Evolutionary conservation across 768 basidiomycete species (phyloP), one percentile per base, ranked within the genome.

Genomic region (Pulveroboletus sp.): DNA sequence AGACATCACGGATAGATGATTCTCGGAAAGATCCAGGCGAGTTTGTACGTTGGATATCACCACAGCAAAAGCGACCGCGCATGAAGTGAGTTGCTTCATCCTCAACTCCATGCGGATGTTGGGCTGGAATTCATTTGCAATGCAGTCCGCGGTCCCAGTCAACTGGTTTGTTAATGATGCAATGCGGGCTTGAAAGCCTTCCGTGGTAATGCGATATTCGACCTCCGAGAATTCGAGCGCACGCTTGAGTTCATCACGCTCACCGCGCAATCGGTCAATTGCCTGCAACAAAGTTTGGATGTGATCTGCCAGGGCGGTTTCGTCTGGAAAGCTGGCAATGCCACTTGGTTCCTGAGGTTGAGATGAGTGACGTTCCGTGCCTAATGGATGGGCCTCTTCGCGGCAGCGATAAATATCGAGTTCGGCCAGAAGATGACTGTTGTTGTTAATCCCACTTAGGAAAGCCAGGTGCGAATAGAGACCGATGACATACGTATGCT

Each of bases 141-240:
- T 32, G 27, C 53, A 34, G 66, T 56, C 42, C 46, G 67, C 7
- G 51, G 35, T 47, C 61, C 53, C 51, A 65, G 55, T 13, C 50
- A 46, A 63, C 52, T 42, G 64, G 54, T 43, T 49, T 10, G 68
- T 56, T 44, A 55, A 63, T 49, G 43, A 68, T 2, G 71, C 63
- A 19, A 85, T 67, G 49, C 77, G 78, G 29, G 72, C 70, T 58
- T 83, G 75, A 41, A 85, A 64, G 0, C 81, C 76, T 51, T 87
- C 77, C 14, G 81, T 75, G 3, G 80, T 70, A 57, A 87, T 85
- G 54, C 72, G 78, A 22, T 80, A 79, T 67, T 91, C 88, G 3
- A 74, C 71, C 54, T 85, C 76, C 46, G 85, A 69, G 65, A 89
- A 91, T 42, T 85, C 75, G 13, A 90, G 65, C 46, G 84, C 76